Base-by-base conservation (phyloP, 176 grass and related monocot genomes). In the Oryza longistaminata region DNA sequence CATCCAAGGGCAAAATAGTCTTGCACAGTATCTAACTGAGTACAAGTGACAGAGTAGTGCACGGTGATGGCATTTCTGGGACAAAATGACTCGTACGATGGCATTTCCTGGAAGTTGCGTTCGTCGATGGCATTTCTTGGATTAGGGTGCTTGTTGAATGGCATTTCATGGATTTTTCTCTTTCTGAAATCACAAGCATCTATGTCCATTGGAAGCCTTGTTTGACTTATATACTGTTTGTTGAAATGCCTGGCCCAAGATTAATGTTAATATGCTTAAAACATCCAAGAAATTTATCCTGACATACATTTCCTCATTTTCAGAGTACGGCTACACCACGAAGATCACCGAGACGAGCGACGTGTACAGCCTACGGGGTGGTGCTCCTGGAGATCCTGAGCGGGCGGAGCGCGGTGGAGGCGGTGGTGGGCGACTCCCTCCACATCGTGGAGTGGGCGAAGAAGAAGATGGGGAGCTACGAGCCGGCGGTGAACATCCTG, bases 261-360 rank as follows among this genome's bases (percentile, higher is more conserved):
- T 6, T 25, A 9, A 9, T 64, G 11, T 66, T 70, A 6, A 21
- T 46, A 42, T 68, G 14, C 3, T 79, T 71, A 35, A 77, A 77
- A 17, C 25, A 77, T 9, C 26, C 44, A 19, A 1, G 66, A 26
- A 9, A 84, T 53, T 12, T 35, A 9, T 55, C 82, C n/a, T 75
- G 46, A 83, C 78, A 58, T 19, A n/a, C 17, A 67, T 64, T 19
- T 77, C 65, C 10, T 5, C 44, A 39, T 83, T 87, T 87, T 43
- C 93, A 99, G 96, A 99, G 78, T 99, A 99, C 37, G 85, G 86
- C 3, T 99, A 99, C 84, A 89, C 96, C 0, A 88, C 78, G 16
- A 99, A 99, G 78, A 99, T 99, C 86, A 94, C 93, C 0, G 96
- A 95, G 84, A 99, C 96, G 86, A 96, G 96, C 22, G 93, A 99